Base-by-base conservation (phyloP, 2,329 filamentous ascomycete genomes). In the Penicillium sp. region DNA sequence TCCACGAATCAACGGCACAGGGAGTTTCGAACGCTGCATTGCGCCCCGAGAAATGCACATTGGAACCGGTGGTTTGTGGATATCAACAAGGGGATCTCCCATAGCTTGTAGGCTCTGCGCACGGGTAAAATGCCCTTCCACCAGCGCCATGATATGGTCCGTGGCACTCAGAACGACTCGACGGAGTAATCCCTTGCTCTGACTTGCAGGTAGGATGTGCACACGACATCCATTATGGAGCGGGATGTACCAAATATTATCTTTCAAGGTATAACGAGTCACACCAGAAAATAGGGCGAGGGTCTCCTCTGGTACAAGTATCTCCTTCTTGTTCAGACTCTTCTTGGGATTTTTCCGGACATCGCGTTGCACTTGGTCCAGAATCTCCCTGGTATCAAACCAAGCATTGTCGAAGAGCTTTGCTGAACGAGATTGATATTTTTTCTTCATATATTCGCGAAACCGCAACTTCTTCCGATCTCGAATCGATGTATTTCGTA, bases 211-310 rank as follows among this genome's bases (percentile, higher is more conserved):
- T 29, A 75, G 54, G 12, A 77, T 68, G 50, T 74, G 75, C n/a
- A 77, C 69, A 37, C 68, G 68, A 47, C 75, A 77, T 25, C 75
- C 76, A 54, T 75, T 73, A 15, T 65, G 69, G 17, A 76, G 54
- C 10, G 62, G 58, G 7, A 73, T 62, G 55, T 69, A 69, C 69
- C 70, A 77, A 8, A 76, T 67, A 57, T 78, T 78, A 58, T 78
- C 76, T 37, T 61, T 58, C 56, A 69, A 57, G 9, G 67, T 63
- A n/a, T 66, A 63, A 4, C 68, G 62, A 6, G 66, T 68, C 13
- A 68, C 57, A 4, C 76, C 76, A 15, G 67, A 61, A 42, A 78
- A 56, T 10, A 69, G 50, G 0, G 69, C 71, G 27, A 77, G 62
- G 0, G 71, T 74, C 50, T 72, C 69, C 52, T 78, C 75, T 2